Evolutionary conservation across 2,329 filamentous ascomycete genomes (phyloP).

Genomic region (Waltergamsia citrina): DNA sequence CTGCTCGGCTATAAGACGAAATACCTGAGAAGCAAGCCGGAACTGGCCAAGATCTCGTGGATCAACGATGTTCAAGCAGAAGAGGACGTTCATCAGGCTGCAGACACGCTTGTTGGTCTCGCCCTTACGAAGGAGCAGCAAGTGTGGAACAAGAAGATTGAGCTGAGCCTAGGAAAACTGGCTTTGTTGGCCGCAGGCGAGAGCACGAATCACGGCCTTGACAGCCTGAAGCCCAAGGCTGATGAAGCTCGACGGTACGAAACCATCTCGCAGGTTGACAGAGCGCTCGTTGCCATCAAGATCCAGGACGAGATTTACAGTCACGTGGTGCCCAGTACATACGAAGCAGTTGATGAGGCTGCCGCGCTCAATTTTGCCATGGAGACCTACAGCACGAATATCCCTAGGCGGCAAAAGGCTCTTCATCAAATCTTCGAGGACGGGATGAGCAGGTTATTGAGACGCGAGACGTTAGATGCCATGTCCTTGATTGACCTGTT

Average conservation of each 20-base stretch:
- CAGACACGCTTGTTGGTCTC: constrained; percentile 58
- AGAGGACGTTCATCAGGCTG: constrained; percentile 64
- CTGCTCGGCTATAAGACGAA: constrained; percentile 61
- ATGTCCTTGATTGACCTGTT: constrained; percentile 63
- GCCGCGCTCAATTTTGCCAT: constrained; percentile 71
- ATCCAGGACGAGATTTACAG: constrained; percentile 73
- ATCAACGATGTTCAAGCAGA: constrained; percentile 84
- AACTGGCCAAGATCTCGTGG: constrained; percentile 77
- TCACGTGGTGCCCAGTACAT: constrained; percentile 59
- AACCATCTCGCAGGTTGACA: constrained; percentile 44
- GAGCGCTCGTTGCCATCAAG: constrained; percentile 57
- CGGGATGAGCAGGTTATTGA: constrained; percentile 59
- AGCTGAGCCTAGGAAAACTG: constrained; percentile 83
- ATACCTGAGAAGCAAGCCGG: constrained; percentile 64
- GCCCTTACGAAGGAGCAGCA: constrained; percentile 66
- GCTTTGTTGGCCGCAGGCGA: constrained; percentile 56
- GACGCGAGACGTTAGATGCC: constrained; percentile 61
- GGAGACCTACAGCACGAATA: constrained; percentile 50
- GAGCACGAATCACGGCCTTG: constrained; percentile 15
- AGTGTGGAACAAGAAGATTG: constrained; percentile 87
- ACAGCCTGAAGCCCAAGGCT: constrained; percentile 25
- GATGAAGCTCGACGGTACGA: constrained; percentile 28
- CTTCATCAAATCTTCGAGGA: constrained; percentile 64
- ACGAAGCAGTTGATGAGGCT: constrained; percentile 67
- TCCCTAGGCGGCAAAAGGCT: constrained; percentile 51